Base-by-base conservation (phyloP, 2,329 filamentous ascomycete species). In the Aspergillus amoenus region DNA sequence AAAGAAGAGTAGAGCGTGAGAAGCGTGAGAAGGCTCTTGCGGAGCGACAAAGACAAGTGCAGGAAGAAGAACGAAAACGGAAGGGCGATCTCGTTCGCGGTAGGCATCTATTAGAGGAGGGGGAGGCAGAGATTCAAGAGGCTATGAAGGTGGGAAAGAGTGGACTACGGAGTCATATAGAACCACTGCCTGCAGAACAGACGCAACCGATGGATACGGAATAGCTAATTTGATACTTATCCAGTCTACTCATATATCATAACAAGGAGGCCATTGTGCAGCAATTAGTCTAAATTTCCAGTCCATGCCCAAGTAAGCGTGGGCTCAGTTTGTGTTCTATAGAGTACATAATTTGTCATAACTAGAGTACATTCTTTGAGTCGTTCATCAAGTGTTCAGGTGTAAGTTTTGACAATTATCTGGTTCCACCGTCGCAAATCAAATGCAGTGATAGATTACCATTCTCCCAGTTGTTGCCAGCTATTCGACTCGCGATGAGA, bases 21-120 rank as follows among this genome's bases (percentile, higher is more conserved):
- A 76, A 73, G 56, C 74, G 77, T n/a, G 75, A 79, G 56, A 73
- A 68, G 34, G 77, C 77, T 7, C 61, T 79, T 47, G 71, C 70
- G 6, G 75, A 78, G 42, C 73, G 77, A 22, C 72, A 79, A 56
- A 73, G 72, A 54, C 68, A 69, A 34, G 77, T 79, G 3, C 67
- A 76, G 43, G 74, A 77, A 55, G 75, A 78, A 30, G 78, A 78
- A 52, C 67, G 69, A 46, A 75, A 68, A 42, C 73, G 76, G 48
- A 68, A 65, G 54, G 67, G 74, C 15, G 74, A 76, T 32, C 66
- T 79, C 45, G 57, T 71, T 34, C 74, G 75, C 52, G 71, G 76
- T 21, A 78, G 73, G 57, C 67, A 73, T 61, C 70, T 79, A 52
- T 62, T 79, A 34, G 66, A 69, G 52, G 76, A 78, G 64, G 76